Percentiles rank a stretch among this genome's conserved stretches.
Evolutionary conservation across 2,329 filamentous ascomycete genomes (phyloP).

Genomic region (Daldinia eschscholtzii): DNA sequence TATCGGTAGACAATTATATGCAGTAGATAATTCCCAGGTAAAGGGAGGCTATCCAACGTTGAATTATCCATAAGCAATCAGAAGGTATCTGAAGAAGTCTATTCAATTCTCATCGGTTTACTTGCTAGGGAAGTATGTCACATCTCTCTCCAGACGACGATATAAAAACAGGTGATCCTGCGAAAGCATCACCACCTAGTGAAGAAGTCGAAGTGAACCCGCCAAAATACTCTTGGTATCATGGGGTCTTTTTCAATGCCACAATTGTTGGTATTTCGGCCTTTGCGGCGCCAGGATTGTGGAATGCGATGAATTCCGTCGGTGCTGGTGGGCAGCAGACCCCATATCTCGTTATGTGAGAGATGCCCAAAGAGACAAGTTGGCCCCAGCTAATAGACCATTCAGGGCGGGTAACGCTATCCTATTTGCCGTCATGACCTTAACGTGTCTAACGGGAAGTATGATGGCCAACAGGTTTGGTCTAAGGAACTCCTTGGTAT

Average conservation of each 20-base stretch:
- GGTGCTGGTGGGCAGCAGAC: constrained; percentile 19
- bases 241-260: constrained; percentile 24
- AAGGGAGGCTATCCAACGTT: not conserved
- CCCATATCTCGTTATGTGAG: constrained; percentile 24
- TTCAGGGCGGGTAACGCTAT: constrained; percentile 22
- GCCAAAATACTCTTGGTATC: constrained; percentile 21
- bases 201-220: not conserved
- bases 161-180: not conserved
- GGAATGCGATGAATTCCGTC: constrained; percentile 28
- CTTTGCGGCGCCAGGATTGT: constrained; percentile 21
- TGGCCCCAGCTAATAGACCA: not conserved
- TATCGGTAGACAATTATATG: not conserved
- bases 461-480: constrained; percentile 24
- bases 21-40: not conserved
- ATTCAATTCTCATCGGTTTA: not conserved
- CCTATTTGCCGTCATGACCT: constrained; percentile 20
- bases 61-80: not conserved
- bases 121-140: not conserved
- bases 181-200: not conserved
- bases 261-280: constrained; percentile 25
- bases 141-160: not conserved
- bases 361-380: too few relatives aligned
- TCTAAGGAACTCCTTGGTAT: constrained; percentile 13
- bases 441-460: constrained; percentile 13
- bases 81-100: not conserved